Conservation (phyloP, 495 filamentous ascomycete genomes). For the Talaromyces borbonicus region DNA sequence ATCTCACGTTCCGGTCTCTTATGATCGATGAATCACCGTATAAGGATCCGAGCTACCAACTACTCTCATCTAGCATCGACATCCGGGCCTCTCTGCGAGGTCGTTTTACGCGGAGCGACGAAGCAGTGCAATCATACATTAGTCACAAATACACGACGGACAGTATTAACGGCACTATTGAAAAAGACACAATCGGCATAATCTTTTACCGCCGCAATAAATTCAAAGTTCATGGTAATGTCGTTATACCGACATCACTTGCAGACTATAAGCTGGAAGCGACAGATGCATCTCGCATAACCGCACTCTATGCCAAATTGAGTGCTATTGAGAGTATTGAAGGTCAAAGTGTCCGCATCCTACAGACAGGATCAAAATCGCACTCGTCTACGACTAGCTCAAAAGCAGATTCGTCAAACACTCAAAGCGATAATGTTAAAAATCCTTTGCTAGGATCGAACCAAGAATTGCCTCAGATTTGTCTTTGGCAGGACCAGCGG, state of each 20-base stretch:
- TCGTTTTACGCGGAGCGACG: neutral
- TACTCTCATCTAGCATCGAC: neutral
- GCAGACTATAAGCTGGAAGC: neutral
- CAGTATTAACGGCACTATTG: neutral
- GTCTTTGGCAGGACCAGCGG: neutral
- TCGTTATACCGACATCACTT: neutral
- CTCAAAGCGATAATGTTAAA: neutral
- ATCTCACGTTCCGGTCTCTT: neutral
- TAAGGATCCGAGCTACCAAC: neutral
- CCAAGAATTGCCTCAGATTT: neutral
- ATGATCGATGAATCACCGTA: neutral
- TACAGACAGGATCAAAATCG: neutral
- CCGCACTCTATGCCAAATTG: slow-evolving; percentile 2
- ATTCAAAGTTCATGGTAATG: slow-evolving; percentile 3
- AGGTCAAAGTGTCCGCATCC: neutral
- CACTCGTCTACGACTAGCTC: neutral
- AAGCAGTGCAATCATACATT: neutral
- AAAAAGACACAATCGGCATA: neutral
- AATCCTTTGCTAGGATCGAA: neutral
- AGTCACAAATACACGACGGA: neutral
- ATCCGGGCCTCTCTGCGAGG: slow-evolving; percentile 1
- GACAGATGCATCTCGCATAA: neutral
- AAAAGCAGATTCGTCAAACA: neutral
- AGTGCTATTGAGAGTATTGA: slow-evolving; percentile 5
- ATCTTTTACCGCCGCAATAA: slow-evolving; percentile 6